A percentile compares a stretch with the other conserved stretches of the same genome.
These are phyloP conservation scores for Nicotiana knightiana DNA, from an alignment of 257 asterid genomes.

Conservation along the genomic window DNA sequence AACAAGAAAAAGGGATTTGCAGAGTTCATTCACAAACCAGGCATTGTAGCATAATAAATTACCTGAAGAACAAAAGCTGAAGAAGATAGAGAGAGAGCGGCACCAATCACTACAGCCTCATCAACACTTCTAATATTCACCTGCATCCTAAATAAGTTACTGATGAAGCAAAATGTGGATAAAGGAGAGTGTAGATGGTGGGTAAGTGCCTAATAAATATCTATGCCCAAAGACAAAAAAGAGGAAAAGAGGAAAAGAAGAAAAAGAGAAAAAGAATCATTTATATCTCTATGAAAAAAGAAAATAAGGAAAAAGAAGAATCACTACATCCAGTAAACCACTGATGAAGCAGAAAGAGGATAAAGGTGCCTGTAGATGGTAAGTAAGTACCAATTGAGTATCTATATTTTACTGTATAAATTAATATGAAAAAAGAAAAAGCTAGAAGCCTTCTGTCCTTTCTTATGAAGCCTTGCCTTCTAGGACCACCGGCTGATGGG, in stretches of 20 bases:
- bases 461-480: not conserved
- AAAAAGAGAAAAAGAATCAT: not conserved
- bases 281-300: not conserved
- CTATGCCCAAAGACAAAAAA: not conserved
- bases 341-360: not conserved
- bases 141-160: constrained; percentile 29
- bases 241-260: not conserved
- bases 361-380: not conserved
- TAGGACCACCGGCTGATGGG: not conserved
- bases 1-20: not conserved
- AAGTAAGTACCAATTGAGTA: not conserved
- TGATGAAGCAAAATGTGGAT: constrained; percentile 7
- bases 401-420: not conserved
- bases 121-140: constrained; percentile 97
- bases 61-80: constrained; percentile 99
- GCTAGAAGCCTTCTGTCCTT: not conserved
- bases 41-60: constrained; percentile 7
- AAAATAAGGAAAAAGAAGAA: not conserved
- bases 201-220: not conserved
- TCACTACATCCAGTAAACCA: not conserved
- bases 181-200: not conserved
- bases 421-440: not conserved
- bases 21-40: not conserved
- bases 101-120: constrained; percentile 98
- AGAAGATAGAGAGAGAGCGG: constrained; percentile 95